Evolutionary conservation across 1,284 basidiomycete genomes (phyloP).

Genomic region (Leccinum fuscescens): DNA sequence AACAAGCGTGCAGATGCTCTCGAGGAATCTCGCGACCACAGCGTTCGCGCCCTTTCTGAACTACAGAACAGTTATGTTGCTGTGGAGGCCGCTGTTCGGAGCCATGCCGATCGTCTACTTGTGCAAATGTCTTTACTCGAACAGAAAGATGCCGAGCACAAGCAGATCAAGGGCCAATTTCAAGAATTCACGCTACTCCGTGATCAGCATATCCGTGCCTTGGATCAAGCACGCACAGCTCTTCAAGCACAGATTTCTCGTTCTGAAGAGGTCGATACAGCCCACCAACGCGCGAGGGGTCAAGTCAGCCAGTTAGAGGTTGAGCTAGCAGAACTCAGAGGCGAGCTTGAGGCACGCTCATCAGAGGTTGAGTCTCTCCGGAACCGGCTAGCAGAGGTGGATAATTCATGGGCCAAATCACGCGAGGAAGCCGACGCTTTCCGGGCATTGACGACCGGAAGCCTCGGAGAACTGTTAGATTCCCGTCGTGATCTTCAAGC

Average conservation of each 20-base stretch:
- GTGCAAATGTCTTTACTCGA: slow-evolving; percentile 74
- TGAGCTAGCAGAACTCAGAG: slow-evolving; percentile 74
- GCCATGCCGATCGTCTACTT: slow-evolving; percentile 77
- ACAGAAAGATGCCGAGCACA: slow-evolving; percentile 79
- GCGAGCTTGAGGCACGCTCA: slow-evolving; percentile 73
- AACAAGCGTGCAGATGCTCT: slow-evolving; percentile 78
- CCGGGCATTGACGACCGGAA: slow-evolving; percentile 78
- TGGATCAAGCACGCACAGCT: slow-evolving; percentile 83
- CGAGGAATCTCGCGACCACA: slow-evolving; percentile 77
- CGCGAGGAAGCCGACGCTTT: slow-evolving; percentile 88
- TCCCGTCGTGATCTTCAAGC: slow-evolving; percentile 76
- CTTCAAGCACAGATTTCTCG: slow-evolving; percentile 75
- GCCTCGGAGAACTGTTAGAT: slow-evolving; percentile 82
- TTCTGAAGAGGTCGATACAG: slow-evolving; percentile 78
- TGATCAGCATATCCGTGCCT: slow-evolving; percentile 81
- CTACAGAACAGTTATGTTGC: slow-evolving; percentile 66
- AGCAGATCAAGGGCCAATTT: slow-evolving; percentile 63
- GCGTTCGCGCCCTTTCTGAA: slow-evolving; percentile 68
- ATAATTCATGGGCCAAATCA: slow-evolving; percentile 85
- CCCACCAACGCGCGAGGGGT: slow-evolving; percentile 68
- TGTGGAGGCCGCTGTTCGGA: slow-evolving; percentile 72
- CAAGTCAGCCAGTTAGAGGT: slow-evolving; percentile 68
- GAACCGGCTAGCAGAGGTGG: slow-evolving; percentile 67
- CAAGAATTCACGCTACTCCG: slow-evolving; percentile 68
- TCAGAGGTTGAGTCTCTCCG: slow-evolving; percentile 73